These are phyloP conservation scores for Oemleria cerasiformis DNA, from an alignment of 306 rosid species.

Conservation along the genomic window DNA sequence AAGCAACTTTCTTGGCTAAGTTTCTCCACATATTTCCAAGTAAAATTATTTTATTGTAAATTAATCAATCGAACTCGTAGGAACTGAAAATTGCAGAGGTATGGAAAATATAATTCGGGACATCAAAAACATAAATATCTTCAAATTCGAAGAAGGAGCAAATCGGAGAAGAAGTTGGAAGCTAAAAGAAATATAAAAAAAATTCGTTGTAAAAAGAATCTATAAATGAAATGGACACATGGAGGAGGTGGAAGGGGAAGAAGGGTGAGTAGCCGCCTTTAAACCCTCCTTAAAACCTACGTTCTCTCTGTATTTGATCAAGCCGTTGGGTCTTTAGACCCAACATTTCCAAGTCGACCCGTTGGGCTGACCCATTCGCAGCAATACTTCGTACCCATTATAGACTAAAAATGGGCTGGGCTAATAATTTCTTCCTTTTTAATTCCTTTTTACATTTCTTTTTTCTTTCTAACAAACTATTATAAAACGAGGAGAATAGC, in stretches of 20 bases:
- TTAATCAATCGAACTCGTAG: slow-evolving; percentile 10
- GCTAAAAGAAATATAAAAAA: not conserved
- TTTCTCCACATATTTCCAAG: slow-evolving; percentile 55
- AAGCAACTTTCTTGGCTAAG: slow-evolving; percentile 49
- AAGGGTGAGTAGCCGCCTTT: slow-evolving; percentile 38
- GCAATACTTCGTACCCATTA: too few relatives aligned
- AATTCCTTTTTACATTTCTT: too few relatives aligned
- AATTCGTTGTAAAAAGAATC: not conserved
- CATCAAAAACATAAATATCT: slow-evolving; percentile 1
- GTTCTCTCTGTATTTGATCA: not conserved
- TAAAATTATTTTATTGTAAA: not conserved
- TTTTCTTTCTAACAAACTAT: too few relatives aligned
- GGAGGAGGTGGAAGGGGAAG: not conserved
- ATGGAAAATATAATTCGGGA: not conserved
- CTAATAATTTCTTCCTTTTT: too few relatives aligned
- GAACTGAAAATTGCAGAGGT: slow-evolving; percentile 12
- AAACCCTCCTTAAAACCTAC: slow-evolving; percentile 79
- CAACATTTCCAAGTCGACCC: not conserved
- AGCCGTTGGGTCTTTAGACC: not conserved
- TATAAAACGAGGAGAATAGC: too few relatives aligned
- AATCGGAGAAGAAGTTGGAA: not conserved
- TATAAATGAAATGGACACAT: not conserved
- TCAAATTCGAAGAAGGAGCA: not conserved
- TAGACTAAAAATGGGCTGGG: too few relatives aligned
- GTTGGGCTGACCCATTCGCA: not conserved